phyloP scores from a whole-genome alignment of 306 rosid genomes.

The Leucaena leucocephala region DNA sequence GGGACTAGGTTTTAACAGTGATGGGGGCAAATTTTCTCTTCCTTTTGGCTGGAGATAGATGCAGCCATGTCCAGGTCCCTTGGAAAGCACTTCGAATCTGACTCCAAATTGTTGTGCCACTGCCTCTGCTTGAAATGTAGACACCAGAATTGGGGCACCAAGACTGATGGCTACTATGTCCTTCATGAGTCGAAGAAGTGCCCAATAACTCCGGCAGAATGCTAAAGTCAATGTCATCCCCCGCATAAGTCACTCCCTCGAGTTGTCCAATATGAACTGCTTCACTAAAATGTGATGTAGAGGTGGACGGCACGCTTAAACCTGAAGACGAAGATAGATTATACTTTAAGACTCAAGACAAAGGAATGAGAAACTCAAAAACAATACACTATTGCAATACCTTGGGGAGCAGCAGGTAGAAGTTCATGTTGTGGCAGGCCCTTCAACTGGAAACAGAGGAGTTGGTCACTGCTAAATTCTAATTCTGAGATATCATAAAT shows the following conservation, averaged over 20 bases:
- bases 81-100: constrained; percentile 37
- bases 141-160: background rate
- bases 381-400: constrained; percentile 40
- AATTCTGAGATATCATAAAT: background rate
- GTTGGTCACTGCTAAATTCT: background rate
- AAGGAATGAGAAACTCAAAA: background rate
- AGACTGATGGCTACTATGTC: constrained; percentile 5
- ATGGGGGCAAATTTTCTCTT: constrained; percentile 3
- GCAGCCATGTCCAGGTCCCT: background rate
- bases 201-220: background rate
- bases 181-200: constrained; percentile 18
- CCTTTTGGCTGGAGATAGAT: constrained; percentile 6
- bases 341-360: background rate
- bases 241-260: background rate
- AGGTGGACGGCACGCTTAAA: constrained; percentile 10
- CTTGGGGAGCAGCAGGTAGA: constrained; percentile 33
- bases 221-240: background rate
- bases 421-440: constrained; percentile 22
- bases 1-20: background rate
- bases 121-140: constrained; percentile 28
- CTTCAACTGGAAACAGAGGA: constrained; percentile 29
- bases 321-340: constrained; percentile 16
- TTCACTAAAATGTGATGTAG: constrained; percentile 25
- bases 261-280: constrained; percentile 27
- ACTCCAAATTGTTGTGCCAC: constrained; percentile 38